Evolutionary conservation across 805 yeast species (phyloP).

Genomic region (Saccharomycopsis oosterbeekiorum): DNA sequence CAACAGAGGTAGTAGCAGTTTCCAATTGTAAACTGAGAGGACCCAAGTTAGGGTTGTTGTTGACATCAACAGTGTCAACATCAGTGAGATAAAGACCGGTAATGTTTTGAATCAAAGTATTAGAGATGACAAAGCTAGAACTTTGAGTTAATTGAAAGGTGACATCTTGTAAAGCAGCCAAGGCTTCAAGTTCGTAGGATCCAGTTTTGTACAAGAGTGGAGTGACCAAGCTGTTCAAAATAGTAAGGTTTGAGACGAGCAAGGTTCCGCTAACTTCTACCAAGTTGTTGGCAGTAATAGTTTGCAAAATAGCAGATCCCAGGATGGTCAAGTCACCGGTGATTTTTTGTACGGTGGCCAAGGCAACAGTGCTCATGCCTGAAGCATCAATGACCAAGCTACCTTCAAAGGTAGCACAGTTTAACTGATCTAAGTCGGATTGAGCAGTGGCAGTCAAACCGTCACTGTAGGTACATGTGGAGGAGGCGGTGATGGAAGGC

Average conservation of each 20-base stretch:
- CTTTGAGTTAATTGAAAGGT: slow-evolving; percentile 70
- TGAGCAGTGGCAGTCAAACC: slow-evolving; percentile 69
- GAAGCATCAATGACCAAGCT: slow-evolving; percentile 58
- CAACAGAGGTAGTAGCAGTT: slow-evolving; percentile 63
- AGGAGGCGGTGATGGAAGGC: slow-evolving; percentile 37
- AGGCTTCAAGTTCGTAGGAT: slow-evolving; percentile 65
- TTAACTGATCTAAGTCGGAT: slow-evolving; percentile 61
- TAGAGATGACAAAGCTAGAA: slow-evolving; percentile 57
- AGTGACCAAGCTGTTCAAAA: slow-evolving; percentile 57
- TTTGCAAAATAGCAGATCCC: slow-evolving; percentile 53
- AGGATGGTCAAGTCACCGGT: slow-evolving; percentile 63
- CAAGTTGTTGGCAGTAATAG: slow-evolving; percentile 72
- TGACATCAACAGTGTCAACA: slow-evolving; percentile 56
- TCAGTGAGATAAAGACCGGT: slow-evolving; percentile 42
- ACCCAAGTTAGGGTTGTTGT: slow-evolving; percentile 80
- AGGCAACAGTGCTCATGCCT: slow-evolving; percentile 34
- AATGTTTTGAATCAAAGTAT: slow-evolving; percentile 60
- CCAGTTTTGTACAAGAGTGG: slow-evolving; percentile 79
- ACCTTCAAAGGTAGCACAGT: slow-evolving; percentile 79
- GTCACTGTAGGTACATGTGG: slow-evolving; percentile 54
- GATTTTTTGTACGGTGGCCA: slow-evolving; percentile 68
- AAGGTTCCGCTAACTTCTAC: slow-evolving; percentile 66
- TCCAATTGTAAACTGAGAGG: slow-evolving; percentile 63
- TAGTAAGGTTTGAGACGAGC: slow-evolving; percentile 50
- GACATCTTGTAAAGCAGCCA: slow-evolving; percentile 70